These are phyloP conservation scores for Oropetium thomaeum DNA, from an alignment of 176 grass and related monocot species.

Conservation along the genomic window DNA sequence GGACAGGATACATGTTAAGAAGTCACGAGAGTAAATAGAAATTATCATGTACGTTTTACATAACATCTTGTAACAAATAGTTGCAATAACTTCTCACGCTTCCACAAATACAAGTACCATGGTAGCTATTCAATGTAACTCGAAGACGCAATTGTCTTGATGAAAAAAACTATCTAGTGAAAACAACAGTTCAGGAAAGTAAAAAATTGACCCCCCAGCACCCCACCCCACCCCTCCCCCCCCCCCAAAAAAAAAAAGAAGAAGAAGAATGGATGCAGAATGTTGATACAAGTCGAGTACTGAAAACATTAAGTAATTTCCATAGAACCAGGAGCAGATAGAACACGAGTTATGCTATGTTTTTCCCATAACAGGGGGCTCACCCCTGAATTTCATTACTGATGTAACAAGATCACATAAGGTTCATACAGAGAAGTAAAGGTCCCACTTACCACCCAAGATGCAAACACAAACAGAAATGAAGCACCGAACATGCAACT, in stretches of 20 bases:
- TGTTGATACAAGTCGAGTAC: neutral
- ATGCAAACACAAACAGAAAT: too few relatives aligned
- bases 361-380: too few relatives aligned
- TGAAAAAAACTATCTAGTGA: neutral
- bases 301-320: neutral
- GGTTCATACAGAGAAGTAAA: too few relatives aligned
- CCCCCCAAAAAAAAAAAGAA: too few relatives aligned
- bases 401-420: too few relatives aligned
- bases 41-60: neutral
- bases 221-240: too few relatives aligned
- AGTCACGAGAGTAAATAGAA: neutral
- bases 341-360: neutral
- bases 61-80: too few relatives aligned
- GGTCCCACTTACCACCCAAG: too few relatives aligned
- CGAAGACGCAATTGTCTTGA: neutral
- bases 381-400: too few relatives aligned
- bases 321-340: neutral
- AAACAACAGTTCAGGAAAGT: neutral
- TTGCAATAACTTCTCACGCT: neutral
- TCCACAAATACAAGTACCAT: neutral
- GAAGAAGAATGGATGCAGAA: neutral
- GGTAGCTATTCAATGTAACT: slow-evolving; percentile 6
- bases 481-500: too few relatives aligned
- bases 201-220: too few relatives aligned
- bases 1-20: neutral